Percentiles rank a stretch among this genome's conserved stretches.
phyloP scores from a whole-genome alignment of 768 basidiomycete species.

The Pluteus cervinus region DNA sequence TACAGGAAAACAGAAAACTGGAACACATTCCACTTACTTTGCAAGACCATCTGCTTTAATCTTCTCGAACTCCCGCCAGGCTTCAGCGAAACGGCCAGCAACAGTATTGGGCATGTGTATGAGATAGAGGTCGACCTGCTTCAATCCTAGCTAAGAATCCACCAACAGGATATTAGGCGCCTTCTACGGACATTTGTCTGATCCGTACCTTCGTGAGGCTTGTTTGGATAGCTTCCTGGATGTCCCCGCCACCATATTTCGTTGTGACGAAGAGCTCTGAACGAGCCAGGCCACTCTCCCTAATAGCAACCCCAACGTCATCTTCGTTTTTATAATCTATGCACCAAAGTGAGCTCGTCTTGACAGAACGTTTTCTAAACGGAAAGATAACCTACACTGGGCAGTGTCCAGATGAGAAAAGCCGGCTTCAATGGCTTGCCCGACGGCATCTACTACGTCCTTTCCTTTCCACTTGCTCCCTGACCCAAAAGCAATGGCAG shows the following conservation, averaged over 20 bases:
- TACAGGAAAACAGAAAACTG: constrained; percentile 8
- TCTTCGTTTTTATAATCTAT: constrained; percentile 26
- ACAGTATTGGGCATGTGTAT: constrained; percentile 44
- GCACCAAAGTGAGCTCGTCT: neutral
- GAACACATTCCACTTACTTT: constrained; percentile 22
- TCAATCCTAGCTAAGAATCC: constrained; percentile 49
- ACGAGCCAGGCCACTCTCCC: constrained; percentile 40
- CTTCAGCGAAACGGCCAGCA: constrained; percentile 24
- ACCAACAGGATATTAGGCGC: too few relatives aligned
- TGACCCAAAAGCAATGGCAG: constrained; percentile 57
- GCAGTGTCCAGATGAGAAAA: constrained; percentile 65
- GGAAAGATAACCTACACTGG: constrained; percentile 41
- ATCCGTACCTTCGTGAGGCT: constrained; percentile 49
- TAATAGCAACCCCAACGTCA: constrained; percentile 32
- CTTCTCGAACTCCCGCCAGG: constrained; percentile 55
- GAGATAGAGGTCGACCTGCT: constrained; percentile 65
- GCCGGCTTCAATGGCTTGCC: constrained; percentile 52
- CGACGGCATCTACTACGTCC: constrained; percentile 49
- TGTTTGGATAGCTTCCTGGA: constrained; percentile 32
- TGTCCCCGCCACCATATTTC: constrained; percentile 40
- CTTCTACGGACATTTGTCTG: too few relatives aligned
- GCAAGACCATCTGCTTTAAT: constrained; percentile 39
- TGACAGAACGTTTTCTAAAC: neutral
- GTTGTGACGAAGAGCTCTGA: constrained; percentile 46
- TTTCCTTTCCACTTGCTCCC: constrained; percentile 38